phyloP scores from a whole-genome alignment of 805 yeast genomes.

The Naumovozyma baii region DNA sequence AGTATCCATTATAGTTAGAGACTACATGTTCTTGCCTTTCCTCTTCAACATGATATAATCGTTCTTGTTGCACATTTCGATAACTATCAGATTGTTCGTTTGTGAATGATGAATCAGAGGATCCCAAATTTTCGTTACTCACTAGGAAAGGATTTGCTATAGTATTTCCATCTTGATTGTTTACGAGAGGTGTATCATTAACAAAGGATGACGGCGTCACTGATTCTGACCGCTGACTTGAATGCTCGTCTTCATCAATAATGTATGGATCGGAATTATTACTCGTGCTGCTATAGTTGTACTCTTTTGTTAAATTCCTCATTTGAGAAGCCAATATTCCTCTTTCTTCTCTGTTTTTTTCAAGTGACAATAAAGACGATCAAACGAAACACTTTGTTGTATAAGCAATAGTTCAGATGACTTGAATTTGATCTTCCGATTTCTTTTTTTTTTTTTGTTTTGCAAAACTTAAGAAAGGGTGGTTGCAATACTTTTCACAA shows the following conservation, averaged over 20 bases:
- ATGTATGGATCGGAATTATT: neutral
- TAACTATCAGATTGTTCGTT: conserved; percentile 2
- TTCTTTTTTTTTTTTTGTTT: too few species aligned
- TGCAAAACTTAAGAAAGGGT: too few species aligned
- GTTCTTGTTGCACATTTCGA: conserved; percentile 1
- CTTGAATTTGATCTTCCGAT: too few species aligned
- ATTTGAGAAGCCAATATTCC: neutral
- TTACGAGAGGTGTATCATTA: neutral
- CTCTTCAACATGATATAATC: conserved; percentile 1
- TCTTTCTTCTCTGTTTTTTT: conserved; percentile 44
- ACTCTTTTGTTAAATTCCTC: neutral
- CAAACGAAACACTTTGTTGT: too few species aligned
- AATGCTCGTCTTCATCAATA: neutral
- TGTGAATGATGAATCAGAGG: conserved; percentile 1
- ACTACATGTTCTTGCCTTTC: neutral
- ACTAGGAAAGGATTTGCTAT: conserved; percentile 1
- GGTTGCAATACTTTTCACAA: too few species aligned
- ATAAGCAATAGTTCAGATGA: too few species aligned
- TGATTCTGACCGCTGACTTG: neutral
- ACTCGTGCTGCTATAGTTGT: neutral
- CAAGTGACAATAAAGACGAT: too few species aligned
- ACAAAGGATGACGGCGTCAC: neutral
- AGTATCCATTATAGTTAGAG: conserved; percentile 27
- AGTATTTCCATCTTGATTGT: neutral
- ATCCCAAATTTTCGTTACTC: conserved; percentile 4